Evolutionary conservation across 257 asterid genomes (phyloP), one percentile per base, ranked within the genome.

Genomic region (Petrea volubilis): DNA sequence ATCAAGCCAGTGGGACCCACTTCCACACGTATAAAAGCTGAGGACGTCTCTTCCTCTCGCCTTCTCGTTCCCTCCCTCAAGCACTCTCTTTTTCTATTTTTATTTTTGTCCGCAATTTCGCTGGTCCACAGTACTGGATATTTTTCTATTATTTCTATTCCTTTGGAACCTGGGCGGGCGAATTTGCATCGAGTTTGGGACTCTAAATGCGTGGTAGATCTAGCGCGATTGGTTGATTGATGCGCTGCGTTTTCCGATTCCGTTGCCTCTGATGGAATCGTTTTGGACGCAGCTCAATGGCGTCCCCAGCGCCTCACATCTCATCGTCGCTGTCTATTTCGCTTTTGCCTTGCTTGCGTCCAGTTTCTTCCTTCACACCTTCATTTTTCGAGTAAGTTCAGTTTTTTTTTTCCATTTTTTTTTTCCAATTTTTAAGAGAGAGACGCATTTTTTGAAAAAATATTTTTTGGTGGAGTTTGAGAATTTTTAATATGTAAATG

Each of bases 361-460:
- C 7, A 90, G 98, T 86, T 79, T 85, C 76, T 52, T 92, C 73
- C 90, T 92, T 29, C 96, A 95, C 77, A 86, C 83, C 82, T 84
- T 81, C 83, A 67, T 91, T 58, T 88, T 87, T 69, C 89, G 88
- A 27, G 98, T 92, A 86, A 88, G 96, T 61, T 74, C 29, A 2
- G 64, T 34, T 29, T n/a, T 59, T 7, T 53, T 15, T 4, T 47
- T 33, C n/a, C 10, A 0, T 34, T 11, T 6, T 12, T 9, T 8
- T 31, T 3, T 31, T 2, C 38, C 7, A 31, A 31, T 31, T 3
- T 31, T 31, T 31, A n/a, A 2, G 38, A 31, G 38, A 31, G 3
- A 7, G 38, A 31, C 38, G 38, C 38, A 31, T 31, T 3, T 31
- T 59, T 13, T 20, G 41, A 1, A 40, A 13, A 0, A 3, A 1